These are phyloP conservation scores for Margaritispora aquatica DNA, from an alignment of 495 filamentous ascomycete genomes.

Conservation along the genomic window DNA sequence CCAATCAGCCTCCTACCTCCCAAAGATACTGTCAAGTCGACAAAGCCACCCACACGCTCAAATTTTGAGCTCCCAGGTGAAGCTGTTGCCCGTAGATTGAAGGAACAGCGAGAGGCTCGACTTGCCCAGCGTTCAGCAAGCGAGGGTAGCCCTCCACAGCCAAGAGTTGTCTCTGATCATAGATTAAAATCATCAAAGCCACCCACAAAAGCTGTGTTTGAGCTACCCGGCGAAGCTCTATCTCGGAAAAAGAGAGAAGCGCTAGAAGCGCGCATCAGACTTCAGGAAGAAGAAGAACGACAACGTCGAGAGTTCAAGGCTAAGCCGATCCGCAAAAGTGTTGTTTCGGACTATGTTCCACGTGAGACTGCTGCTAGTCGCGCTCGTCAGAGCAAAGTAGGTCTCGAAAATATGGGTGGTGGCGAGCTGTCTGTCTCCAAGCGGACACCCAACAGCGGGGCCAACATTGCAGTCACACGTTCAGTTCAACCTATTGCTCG, in stretches of 20 bases:
- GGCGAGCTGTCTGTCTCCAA: conserved; percentile 10
- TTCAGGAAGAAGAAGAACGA: conserved; percentile 53
- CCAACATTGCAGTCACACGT: conserved; percentile 18
- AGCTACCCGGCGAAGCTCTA: conserved; percentile 67
- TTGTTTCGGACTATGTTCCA: conserved; percentile 28
- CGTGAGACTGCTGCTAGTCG: conserved; percentile 52
- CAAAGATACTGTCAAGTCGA: conserved; percentile 44
- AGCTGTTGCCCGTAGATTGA: conserved; percentile 56
- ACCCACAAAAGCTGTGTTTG: conserved; percentile 57
- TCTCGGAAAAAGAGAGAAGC: conserved; percentile 62
- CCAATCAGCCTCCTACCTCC: conserved; percentile 39
- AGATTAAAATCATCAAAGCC: conserved; percentile 50
- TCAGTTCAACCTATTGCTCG: conserved; percentile 2
- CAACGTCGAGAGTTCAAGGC: conserved; percentile 59
- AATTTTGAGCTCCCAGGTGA: conserved; percentile 69
- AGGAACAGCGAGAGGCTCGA: conserved; percentile 45
- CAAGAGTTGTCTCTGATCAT: conserved; percentile 2
- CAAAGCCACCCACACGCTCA: conserved; percentile 56
- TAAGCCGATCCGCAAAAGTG: conserved; percentile 45
- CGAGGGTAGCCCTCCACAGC: conserved; percentile 10
- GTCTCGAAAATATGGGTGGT: conserved; percentile 15
- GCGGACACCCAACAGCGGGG: conserved; percentile 4
- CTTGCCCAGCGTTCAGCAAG: conserved; percentile 27
- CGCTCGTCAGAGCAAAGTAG: conserved; percentile 36
- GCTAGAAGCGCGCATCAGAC: conserved; percentile 55